Evolutionary conservation across 2,329 filamentous ascomycete species (phyloP).

Genomic region (Karstenula rhodostoma): DNA sequence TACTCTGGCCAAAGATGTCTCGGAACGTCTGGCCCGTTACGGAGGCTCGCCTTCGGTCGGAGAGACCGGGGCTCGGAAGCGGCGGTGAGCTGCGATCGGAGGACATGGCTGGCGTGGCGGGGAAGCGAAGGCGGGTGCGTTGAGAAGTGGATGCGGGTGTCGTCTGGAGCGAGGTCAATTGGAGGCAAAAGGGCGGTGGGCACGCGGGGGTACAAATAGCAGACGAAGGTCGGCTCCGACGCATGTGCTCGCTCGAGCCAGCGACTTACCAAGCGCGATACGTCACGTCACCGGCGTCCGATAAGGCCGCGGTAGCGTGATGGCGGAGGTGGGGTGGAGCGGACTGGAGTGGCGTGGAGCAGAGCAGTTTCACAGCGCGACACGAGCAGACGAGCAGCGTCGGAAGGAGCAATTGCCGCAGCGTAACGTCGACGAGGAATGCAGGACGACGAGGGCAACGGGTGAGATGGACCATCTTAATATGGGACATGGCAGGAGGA

Average conservation of each 20-base stretch:
- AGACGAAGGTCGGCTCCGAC: conserved; percentile 5
- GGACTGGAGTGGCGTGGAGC: conserved; percentile 6
- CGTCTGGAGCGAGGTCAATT: conserved; percentile 8
- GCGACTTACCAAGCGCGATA: conserved; percentile 19
- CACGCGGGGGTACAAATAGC: conserved; percentile 7
- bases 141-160: not conserved
- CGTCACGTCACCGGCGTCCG: conserved; percentile 25
- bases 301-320: conserved; percentile 23
- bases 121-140: conserved; percentile 9
- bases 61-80: conserved; percentile 45
- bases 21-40: conserved; percentile 59
- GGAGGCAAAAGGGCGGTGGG: not conserved
- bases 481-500: conserved; percentile 27
- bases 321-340: conserved; percentile 12
- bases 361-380: conserved; percentile 24
- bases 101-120: conserved; percentile 36
- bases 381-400: conserved; percentile 19
- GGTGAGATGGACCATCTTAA: conserved; percentile 29
- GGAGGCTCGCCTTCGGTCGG: conserved; percentile 55
- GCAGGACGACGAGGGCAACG: conserved; percentile 15
- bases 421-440: conserved; percentile 13
- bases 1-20: conserved; percentile 55
- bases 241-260: not conserved
- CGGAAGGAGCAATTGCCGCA: conserved; percentile 19
- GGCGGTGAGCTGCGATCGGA: conserved; percentile 52